These are phyloP conservation scores for Ophiorrhiza pumila DNA, from an alignment of 257 asterid genomes.

Conservation along the genomic window DNA sequence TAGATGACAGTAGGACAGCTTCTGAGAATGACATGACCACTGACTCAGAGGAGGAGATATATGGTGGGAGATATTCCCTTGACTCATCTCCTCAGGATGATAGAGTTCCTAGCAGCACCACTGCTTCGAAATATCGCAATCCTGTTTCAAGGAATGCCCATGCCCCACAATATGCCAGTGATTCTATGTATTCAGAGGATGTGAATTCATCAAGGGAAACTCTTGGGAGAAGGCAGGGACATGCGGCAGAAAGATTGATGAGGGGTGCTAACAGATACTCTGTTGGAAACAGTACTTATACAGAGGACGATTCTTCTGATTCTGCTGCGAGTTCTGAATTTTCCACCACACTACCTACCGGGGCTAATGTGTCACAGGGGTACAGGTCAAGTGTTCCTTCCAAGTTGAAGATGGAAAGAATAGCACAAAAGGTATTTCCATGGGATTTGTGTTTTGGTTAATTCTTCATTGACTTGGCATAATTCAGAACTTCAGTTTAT, in stretches of 20 bases:
- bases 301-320: constrained; percentile 50
- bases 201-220: constrained; percentile 45
- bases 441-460: neutral
- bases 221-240: constrained; percentile 32
- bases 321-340: constrained; percentile 52
- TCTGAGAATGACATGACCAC: constrained; percentile 46
- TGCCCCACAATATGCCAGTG: constrained; percentile 34
- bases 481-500: neutral
- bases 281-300: constrained; percentile 27
- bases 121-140: constrained; percentile 24
- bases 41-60: constrained; percentile 40
- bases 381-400: constrained; percentile 29
- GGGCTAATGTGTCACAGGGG: constrained; percentile 27
- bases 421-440: constrained; percentile 25
- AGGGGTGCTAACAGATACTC: constrained; percentile 35
- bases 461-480: neutral
- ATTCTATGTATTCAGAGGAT: constrained; percentile 36
- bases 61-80: constrained; percentile 41
- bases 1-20: constrained; percentile 31
- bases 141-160: constrained; percentile 25
- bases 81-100: constrained; percentile 49
- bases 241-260: constrained; percentile 25
- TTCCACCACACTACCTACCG: constrained; percentile 33
- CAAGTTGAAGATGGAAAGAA: constrained; percentile 19
- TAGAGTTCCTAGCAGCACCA: constrained; percentile 27